phyloP scores from a whole-genome alignment of 2,329 filamentous ascomycete species.

The Colletotrichum scovillei region DNA sequence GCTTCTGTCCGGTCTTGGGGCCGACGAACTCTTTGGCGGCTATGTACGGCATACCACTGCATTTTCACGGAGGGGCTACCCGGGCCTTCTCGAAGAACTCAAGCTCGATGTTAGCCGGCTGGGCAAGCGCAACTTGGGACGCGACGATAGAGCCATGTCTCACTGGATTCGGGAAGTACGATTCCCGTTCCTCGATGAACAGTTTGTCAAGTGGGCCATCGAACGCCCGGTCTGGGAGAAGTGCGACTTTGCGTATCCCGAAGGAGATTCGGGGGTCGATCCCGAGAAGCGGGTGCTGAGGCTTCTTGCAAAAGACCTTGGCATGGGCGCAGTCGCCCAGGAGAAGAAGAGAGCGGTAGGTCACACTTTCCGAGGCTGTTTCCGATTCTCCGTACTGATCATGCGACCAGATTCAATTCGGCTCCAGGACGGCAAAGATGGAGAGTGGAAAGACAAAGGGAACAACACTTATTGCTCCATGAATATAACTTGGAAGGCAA shows the following conservation, averaged over 20 bases:
- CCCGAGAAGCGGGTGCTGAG: constrained; percentile 85
- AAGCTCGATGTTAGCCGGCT: constrained; percentile 86
- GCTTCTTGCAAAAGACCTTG: constrained; percentile 79
- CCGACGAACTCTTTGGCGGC: constrained; percentile 95
- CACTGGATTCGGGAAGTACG: constrained; percentile 90
- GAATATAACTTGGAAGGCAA: constrained; percentile 38
- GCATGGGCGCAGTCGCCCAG: constrained; percentile 76
- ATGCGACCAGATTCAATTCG: constrained; percentile 61
- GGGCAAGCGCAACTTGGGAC: constrained; percentile 92
- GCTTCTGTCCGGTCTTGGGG: constrained; percentile 90
- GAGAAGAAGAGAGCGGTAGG: constrained; percentile 93
- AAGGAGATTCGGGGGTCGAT: constrained; percentile 63
- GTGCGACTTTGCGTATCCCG: constrained; percentile 74
- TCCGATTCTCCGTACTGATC: not conserved
- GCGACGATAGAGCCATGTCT: constrained; percentile 91
- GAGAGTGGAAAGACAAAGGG: constrained; percentile 76
- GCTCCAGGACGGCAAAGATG: constrained; percentile 86
- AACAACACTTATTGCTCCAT: constrained; percentile 67
- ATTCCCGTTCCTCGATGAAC: constrained; percentile 92
- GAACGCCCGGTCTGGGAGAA: constrained; percentile 82
- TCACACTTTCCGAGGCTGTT: rapidly evolving
- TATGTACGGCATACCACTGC: constrained; percentile 87
- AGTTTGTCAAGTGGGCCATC: constrained; percentile 84
- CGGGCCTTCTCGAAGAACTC: constrained; percentile 82
- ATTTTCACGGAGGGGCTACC: constrained; percentile 75